Conservation (phyloP, 257 asterid genomes). For the Orobanche coerulescens region DNA sequence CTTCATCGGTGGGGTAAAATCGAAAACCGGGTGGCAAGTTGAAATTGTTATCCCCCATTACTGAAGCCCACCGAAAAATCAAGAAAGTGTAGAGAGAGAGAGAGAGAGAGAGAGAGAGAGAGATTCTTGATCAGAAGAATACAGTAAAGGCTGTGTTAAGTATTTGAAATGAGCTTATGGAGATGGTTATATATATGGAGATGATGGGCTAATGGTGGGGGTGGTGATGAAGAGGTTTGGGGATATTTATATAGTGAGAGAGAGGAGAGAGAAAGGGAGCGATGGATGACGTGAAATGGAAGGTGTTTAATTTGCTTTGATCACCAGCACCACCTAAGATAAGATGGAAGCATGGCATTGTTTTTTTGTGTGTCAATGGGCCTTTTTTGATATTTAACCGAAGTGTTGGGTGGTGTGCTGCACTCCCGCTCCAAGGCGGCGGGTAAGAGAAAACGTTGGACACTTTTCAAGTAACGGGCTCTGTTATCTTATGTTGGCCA, state of each 20-base stretch:
- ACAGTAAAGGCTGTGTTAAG: not conserved
- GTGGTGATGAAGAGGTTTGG: not conserved
- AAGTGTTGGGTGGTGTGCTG: conserved; percentile 30
- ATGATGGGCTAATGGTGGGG: not conserved
- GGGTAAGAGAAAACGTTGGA: conserved; percentile 30
- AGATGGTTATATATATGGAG: too few species aligned
- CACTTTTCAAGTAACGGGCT: conserved; percentile 33
- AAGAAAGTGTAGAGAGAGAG: not conserved
- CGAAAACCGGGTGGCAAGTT: conserved; percentile 94
- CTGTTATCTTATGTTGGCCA: conserved; percentile 9
- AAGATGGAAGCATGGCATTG: conserved; percentile 22
- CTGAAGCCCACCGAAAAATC: not conserved
- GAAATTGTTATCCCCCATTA: conserved; percentile 54
- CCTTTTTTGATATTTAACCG: not conserved
- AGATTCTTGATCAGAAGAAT: not conserved
- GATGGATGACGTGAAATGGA: conserved; percentile 58
- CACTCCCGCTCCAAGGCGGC: conserved; percentile 34
- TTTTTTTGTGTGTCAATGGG: not conserved
- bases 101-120: not conserved
- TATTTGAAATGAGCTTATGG: too few species aligned
- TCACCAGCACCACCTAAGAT: conserved; percentile 34
- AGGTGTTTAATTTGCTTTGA: conserved; percentile 43
- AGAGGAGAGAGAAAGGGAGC: conserved; percentile 17
- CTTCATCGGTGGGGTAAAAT: conserved; percentile 84
- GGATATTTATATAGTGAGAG: conserved; percentile 51